Base-by-base conservation (phyloP, 352 stramenopile genomes). In the Phytophthora fragariae region DNA sequence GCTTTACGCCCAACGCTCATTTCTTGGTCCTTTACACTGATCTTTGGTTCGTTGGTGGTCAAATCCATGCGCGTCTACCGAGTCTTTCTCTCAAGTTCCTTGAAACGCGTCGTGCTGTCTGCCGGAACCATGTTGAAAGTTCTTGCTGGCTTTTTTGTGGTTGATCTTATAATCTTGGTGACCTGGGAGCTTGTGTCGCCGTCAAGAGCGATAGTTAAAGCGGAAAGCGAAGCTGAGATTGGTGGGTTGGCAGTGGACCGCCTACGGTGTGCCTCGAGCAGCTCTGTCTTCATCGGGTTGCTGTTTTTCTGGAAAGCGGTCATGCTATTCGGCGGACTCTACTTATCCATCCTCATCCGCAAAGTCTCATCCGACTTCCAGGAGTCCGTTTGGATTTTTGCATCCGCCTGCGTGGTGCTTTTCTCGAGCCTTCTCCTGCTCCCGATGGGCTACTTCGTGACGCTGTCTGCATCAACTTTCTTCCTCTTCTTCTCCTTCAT, bases 61-160 rank as follows among this genome's bases (percentile, higher is more conserved):
- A 90, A 93, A 46, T 86, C 81, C 7, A 76, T 88, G 63, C 79
- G 83, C 5, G 83, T 90, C 21, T 83, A 89, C 31, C 78, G 82
- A 7, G 73, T 90, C 0, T 88, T 90, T 61, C 61, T 84, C 37
- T 76, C 65, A 3, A 74, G 64, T 12, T 11, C 64, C 1, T 74
- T 88, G 72, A 89, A 90, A 39, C 80, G 79, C 14, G 69, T 85
- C 27, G 70, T 81, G 49, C 24, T 90, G 15, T 82, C 79, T 14
- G 37, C 79, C 39, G 57, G 47, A 3, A 76, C 66, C 21, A 86
- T 85, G 83, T 73, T 89, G 53, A 77, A 85, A 29, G 73, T 86
- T 12, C 66, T 87, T 8, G 70, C 37, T 9, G 44, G 47, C 5
- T 82, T 90, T 17, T 39, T 88, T 6, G 11, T 62, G 2, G 74